These are phyloP conservation scores for Skeletonema potamos DNA, from an alignment of 108 stramenopile genomes.

Conservation along the genomic window DNA sequence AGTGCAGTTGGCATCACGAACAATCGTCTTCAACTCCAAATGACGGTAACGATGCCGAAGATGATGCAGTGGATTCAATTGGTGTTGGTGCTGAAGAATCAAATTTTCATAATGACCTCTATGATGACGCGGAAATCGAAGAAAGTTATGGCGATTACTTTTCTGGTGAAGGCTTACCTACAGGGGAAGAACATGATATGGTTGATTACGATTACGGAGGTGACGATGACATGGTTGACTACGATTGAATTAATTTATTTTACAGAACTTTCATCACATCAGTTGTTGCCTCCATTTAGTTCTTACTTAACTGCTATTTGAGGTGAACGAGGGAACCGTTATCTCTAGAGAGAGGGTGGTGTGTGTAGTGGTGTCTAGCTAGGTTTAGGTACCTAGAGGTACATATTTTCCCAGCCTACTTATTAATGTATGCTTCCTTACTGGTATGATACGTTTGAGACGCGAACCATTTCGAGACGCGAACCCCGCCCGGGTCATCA, in stretches of 20 bases:
- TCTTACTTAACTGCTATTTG: too few species aligned
- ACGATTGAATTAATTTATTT: slow-evolving; percentile 1
- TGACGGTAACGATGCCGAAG: neutral
- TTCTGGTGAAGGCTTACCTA: neutral
- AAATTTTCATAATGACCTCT: neutral
- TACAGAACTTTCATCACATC: neutral
- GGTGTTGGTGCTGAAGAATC: neutral
- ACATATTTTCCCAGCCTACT: too few species aligned
- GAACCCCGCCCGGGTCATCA: too few species aligned
- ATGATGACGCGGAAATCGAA: slow-evolving; percentile 2
- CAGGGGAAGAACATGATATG: neutral
- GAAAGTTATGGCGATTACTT: slow-evolving; percentile 1
- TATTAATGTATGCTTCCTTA: too few species aligned
- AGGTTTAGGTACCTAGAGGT: too few species aligned
- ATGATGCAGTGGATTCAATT: neutral
- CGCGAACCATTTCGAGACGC: too few species aligned
- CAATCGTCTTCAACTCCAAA: neutral
- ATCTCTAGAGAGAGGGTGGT: too few species aligned
- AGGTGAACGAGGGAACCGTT: too few species aligned
- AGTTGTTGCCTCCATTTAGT: neutral
- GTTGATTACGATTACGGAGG: slow-evolving; percentile 8
- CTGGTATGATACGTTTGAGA: neutral
- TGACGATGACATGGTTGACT: slow-evolving; percentile 18
- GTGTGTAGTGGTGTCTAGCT: too few species aligned
- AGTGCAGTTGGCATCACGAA: slow-evolving; percentile 25